Evolutionary conservation across 2,329 filamentous ascomycete genomes (phyloP).

Genomic region (Lachnellula arida): DNA sequence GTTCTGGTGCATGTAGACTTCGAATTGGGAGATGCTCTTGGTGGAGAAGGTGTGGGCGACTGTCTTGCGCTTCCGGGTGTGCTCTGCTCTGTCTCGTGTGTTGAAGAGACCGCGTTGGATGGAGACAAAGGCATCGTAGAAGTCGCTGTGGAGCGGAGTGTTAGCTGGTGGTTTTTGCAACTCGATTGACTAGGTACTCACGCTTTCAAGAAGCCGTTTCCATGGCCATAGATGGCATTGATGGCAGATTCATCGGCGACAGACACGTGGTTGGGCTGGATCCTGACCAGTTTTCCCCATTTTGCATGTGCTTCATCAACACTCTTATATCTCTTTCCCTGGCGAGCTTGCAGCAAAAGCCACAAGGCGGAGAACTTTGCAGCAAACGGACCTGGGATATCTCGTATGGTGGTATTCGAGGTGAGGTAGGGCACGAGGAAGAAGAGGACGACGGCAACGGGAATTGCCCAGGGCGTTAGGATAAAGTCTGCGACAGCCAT

Average conservation of each 20-base stretch:
- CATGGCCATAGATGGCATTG: constrained; percentile 70
- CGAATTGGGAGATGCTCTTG: constrained; percentile 78
- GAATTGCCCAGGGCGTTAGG: constrained; percentile 44
- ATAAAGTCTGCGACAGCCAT: constrained; percentile 36
- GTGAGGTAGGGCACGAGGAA: constrained; percentile 32
- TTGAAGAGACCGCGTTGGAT: constrained; percentile 86
- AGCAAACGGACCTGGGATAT: constrained; percentile 46
- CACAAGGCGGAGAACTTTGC: constrained; percentile 73
- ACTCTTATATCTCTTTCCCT: constrained; percentile 57
- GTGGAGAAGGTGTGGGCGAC: constrained; percentile 82
- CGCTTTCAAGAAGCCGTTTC: constrained; percentile 70
- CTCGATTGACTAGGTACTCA: constrained; percentile 30
- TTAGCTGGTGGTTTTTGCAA: background rate
- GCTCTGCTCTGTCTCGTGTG: constrained; percentile 74
- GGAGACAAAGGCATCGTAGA: constrained; percentile 88
- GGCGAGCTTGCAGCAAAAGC: constrained; percentile 64
- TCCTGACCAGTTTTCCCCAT: constrained; percentile 69
- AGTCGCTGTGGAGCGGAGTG: constrained; percentile 52
- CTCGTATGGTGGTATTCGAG: constrained; percentile 27
- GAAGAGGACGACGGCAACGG: constrained; percentile 40
- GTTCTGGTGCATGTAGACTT: constrained; percentile 82
- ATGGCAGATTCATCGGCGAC: constrained; percentile 79
- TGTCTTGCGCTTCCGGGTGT: constrained; percentile 84
- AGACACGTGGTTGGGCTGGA: constrained; percentile 80
- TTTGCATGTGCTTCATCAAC: constrained; percentile 70